phyloP scores from a whole-genome alignment of 2,329 filamentous ascomycete genomes.

The Cyanodermella asteris region DNA sequence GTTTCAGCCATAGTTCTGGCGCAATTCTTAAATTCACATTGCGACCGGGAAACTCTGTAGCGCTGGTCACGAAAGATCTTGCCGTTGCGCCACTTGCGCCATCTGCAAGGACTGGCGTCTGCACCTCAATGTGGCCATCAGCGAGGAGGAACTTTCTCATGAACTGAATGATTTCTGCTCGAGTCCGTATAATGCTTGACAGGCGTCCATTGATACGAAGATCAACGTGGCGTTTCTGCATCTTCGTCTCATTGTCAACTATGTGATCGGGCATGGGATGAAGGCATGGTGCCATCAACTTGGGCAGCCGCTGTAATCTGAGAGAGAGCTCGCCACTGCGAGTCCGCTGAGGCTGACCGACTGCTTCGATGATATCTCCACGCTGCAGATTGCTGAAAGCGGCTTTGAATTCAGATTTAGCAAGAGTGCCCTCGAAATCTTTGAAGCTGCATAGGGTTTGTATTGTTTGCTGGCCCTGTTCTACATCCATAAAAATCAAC shows the following conservation, averaged over 20 bases:
- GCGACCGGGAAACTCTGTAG: constrained; percentile 52
- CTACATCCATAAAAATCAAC: constrained; percentile 66
- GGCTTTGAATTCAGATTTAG: constrained; percentile 29
- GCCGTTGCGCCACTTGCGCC: constrained; percentile 74
- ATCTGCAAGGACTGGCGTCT: constrained; percentile 68
- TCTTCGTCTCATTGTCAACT: constrained; percentile 47
- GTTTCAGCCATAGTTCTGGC: constrained; percentile 86
- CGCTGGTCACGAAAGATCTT: constrained; percentile 60
- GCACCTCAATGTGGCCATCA: constrained; percentile 61
- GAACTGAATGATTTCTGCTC: constrained; percentile 51
- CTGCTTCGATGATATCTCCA: constrained; percentile 64
- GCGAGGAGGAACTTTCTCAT: constrained; percentile 54
- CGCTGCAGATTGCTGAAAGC: constrained; percentile 47
- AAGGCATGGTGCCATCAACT: constrained; percentile 54
- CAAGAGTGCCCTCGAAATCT: constrained; percentile 15
- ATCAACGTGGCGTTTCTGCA: constrained; percentile 64
- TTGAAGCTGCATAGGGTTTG: constrained; percentile 57
- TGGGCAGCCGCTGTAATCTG: constrained; percentile 43
- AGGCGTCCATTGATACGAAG: constrained; percentile 53
- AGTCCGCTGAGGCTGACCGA: constrained; percentile 48
- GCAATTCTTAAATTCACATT: constrained; percentile 66
- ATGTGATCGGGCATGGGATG: constrained; percentile 56
- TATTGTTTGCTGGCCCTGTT: constrained; percentile 47
- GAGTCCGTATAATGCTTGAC: constrained; percentile 48
- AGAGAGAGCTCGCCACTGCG: constrained; percentile 56